Conservation (phyloP, 2,329 filamentous ascomycete genomes). For the Bipolaris gigantea region DNA sequence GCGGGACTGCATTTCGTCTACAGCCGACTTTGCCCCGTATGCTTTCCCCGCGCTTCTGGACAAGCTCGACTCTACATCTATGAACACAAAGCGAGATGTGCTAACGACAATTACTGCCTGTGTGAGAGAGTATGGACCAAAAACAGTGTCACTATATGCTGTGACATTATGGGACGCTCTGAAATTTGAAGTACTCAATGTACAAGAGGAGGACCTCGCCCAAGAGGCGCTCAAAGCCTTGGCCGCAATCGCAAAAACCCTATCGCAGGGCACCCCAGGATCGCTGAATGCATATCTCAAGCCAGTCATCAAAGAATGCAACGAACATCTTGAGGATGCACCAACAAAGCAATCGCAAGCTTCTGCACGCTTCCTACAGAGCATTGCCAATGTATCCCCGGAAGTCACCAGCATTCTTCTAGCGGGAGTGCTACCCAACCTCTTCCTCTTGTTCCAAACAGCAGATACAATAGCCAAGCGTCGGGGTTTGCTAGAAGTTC, state of each 20-base stretch:
- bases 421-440: constrained; percentile 58
- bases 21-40: constrained; percentile 64
- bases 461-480: constrained; percentile 65
- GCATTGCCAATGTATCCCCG: constrained; percentile 58
- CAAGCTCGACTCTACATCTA: constrained; percentile 69
- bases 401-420: constrained; percentile 59
- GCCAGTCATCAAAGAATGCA: constrained; percentile 67
- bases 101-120: constrained; percentile 65
- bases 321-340: constrained; percentile 68
- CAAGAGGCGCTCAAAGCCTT: constrained; percentile 61
- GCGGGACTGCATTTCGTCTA: constrained; percentile 65
- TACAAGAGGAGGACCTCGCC: constrained; percentile 67
- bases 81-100: constrained; percentile 70
- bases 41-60: constrained; percentile 68
- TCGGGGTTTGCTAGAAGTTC: constrained; percentile 63
- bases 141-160: constrained; percentile 63
- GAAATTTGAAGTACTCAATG: constrained; percentile 69
- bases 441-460: constrained; percentile 63
- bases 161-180: constrained; percentile 68
- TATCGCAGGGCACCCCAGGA: constrained; percentile 55
- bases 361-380: constrained; percentile 62
- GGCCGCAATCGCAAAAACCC: constrained; percentile 57
- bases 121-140: constrained; percentile 60
- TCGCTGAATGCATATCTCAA: constrained; percentile 58
- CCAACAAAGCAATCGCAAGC: constrained; percentile 70